These are phyloP conservation scores for Cladosporium sp. DNA, from an alignment of 2,329 filamentous ascomycete genomes.

Conservation along the genomic window DNA sequence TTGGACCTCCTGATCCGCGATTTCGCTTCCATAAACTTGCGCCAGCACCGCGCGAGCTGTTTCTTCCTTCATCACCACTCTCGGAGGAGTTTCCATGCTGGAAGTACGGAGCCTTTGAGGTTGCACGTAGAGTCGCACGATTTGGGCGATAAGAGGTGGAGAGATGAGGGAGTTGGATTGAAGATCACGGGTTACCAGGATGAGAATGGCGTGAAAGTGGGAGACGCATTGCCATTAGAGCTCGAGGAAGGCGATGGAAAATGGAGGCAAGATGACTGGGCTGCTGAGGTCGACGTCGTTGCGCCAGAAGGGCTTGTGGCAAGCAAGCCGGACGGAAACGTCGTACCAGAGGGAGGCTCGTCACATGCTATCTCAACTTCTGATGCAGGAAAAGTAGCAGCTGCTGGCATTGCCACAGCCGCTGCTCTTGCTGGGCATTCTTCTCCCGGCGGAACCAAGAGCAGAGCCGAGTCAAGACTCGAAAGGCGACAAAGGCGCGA, in stretches of 20 bases:
- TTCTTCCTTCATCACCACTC: constrained; percentile 11
- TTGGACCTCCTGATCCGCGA: constrained; percentile 17
- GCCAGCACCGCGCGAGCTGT: constrained; percentile 18
- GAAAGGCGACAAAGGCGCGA: constrained; percentile 17
- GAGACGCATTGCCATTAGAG: not conserved
- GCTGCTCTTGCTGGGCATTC: not conserved
- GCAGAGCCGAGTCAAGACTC: constrained; percentile 3
- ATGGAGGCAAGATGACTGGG: constrained; percentile 13
- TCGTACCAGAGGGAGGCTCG: constrained; percentile 5
- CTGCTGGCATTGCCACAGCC: not conserved
- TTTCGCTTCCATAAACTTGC: constrained; percentile 16
- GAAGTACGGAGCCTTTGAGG: not conserved
- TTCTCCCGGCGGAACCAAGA: not conserved
- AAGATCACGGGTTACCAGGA: not conserved
- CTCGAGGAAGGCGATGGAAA: constrained; percentile 10
- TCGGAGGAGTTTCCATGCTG: not conserved
- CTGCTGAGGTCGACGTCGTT: constrained; percentile 15
- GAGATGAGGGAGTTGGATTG: constrained; percentile 9
- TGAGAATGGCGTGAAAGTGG: not conserved
- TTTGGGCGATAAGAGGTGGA: constrained; percentile 8
- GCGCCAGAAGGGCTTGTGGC: not conserved
- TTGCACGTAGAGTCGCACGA: not conserved
- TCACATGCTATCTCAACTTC: not conserved
- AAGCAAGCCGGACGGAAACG: not conserved
- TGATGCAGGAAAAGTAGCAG: not conserved